Evolutionary conservation across 2,329 filamentous ascomycete species (phyloP).

Genomic region (Chaetomium sp.): DNA sequence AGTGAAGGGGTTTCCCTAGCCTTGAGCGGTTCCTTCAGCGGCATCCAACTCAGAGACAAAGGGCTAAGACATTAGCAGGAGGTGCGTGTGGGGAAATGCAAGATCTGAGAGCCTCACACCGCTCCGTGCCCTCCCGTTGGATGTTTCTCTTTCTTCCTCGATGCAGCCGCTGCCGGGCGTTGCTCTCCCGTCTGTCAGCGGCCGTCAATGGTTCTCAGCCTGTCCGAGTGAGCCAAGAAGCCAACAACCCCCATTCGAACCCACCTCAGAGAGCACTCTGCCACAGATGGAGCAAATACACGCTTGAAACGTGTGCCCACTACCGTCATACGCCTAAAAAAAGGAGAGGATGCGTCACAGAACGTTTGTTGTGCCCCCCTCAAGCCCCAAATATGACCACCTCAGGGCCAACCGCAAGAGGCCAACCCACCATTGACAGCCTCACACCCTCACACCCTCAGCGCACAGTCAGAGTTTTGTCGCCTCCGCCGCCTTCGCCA

Average conservation of each 20-base stretch:
- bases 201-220: neutral
- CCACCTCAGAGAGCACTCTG: neutral
- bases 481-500: constrained; percentile 12
- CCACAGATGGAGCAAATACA: neutral
- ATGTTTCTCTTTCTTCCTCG: neutral
- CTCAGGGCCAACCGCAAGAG: neutral
- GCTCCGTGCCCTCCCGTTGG: constrained; percentile 7
- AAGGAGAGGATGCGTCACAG: constrained; percentile 5
- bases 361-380: neutral
- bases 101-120: constrained; percentile 14
- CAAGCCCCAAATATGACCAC: neutral
- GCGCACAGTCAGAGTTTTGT: neutral
- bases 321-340: constrained; percentile 11
- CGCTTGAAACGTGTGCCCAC: constrained; percentile 13
- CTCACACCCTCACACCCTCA: too few species aligned
- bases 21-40: constrained; percentile 10
- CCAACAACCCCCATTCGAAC: too few species aligned
- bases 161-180: neutral
- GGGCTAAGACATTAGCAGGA: neutral
- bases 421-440: neutral
- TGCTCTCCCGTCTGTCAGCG: neutral
- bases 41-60: constrained; percentile 14
- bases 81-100: constrained; percentile 10
- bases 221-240: too few species aligned
- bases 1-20: constrained; percentile 6